These are phyloP conservation scores for Talaromyces funiculosus DNA, from an alignment of 2,329 filamentous ascomycete species.

Conservation along the genomic window DNA sequence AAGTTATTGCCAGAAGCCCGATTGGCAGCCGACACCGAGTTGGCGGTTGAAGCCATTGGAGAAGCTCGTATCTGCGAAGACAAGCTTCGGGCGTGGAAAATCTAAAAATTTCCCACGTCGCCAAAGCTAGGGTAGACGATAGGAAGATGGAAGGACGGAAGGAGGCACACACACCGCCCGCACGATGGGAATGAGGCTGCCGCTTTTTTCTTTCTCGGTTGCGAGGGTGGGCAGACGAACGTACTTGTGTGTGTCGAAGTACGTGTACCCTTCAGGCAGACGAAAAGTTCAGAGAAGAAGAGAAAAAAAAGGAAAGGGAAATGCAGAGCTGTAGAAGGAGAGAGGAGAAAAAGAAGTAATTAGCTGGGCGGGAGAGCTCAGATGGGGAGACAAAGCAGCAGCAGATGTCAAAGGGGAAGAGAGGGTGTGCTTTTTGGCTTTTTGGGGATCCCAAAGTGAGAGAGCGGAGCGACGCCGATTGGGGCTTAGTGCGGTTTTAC, in stretches of 20 bases:
- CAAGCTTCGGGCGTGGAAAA: slow-evolving; percentile 32
- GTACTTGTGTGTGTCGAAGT: not conserved
- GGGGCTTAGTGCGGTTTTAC: slow-evolving; percentile 2
- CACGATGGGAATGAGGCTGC: slow-evolving; percentile 19
- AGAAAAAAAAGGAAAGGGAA: not conserved
- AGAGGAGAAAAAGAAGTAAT: not conserved
- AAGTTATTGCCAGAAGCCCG: slow-evolving; percentile 33
- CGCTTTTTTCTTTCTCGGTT: slow-evolving; percentile 3
- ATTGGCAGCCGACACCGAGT: slow-evolving; percentile 32
- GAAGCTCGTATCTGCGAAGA: slow-evolving; percentile 22
- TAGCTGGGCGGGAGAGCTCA: slow-evolving; percentile 2
- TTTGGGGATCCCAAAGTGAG: slow-evolving; percentile 8
- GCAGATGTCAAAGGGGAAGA: slow-evolving; percentile 6
- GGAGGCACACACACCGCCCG: slow-evolving; percentile 36
- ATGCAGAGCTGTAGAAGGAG: not conserved
- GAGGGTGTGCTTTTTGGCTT: slow-evolving; percentile 7
- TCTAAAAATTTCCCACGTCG: slow-evolving; percentile 25
- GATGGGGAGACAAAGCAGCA: slow-evolving; percentile 10
- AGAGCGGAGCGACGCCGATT: slow-evolving; percentile 12
- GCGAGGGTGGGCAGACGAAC: slow-evolving; percentile 15
- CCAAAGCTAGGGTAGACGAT: slow-evolving; percentile 23
- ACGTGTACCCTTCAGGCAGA: slow-evolving; percentile 8
- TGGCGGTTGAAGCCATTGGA: slow-evolving; percentile 39
- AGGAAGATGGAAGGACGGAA: slow-evolving; percentile 19
- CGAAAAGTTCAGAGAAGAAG: not conserved